These are phyloP conservation scores for Pseudoperonospora humuli DNA, from an alignment of 352 stramenopile species.

Conservation along the genomic window DNA sequence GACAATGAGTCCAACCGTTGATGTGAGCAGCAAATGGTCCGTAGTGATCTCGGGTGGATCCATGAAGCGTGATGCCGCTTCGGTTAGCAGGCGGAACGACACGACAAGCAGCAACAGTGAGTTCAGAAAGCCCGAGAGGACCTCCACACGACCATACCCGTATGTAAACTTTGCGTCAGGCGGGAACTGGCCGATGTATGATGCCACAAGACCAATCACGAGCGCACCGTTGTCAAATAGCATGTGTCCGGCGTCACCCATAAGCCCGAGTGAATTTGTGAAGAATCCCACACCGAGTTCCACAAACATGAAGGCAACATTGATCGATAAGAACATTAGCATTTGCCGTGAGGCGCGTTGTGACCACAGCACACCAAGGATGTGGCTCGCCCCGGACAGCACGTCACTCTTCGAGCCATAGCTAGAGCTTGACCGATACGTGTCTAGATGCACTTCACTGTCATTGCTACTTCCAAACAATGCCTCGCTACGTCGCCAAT, in stretches of 20 bases:
- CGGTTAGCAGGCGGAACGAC: conserved; percentile 72
- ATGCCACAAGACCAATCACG: conserved; percentile 76
- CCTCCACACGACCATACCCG: conserved; percentile 80
- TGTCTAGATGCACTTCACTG: conserved; percentile 31
- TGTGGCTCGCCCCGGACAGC: conserved; percentile 1
- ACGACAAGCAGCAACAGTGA: conserved; percentile 79
- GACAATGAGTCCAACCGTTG: conserved; percentile 66
- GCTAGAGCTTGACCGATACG: conserved; percentile 22
- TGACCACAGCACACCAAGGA: conserved; percentile 43
- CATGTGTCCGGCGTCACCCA: conserved; percentile 86
- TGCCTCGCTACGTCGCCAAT: conserved; percentile 13
- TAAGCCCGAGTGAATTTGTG: conserved; percentile 80
- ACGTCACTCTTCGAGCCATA: not conserved
- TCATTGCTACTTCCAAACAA: conserved; percentile 2
- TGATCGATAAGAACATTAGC: conserved; percentile 73
- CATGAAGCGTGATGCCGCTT: conserved; percentile 66
- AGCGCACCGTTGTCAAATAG: conserved; percentile 83
- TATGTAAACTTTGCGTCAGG: conserved; percentile 73
- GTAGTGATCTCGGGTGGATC: conserved; percentile 71
- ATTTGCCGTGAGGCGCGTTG: conserved; percentile 66
- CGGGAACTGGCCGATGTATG: conserved; percentile 73
- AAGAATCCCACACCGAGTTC: conserved; percentile 78
- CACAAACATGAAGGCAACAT: conserved; percentile 84
- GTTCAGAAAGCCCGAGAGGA: conserved; percentile 84
- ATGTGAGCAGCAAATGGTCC: conserved; percentile 82